Percentiles rank a stretch among this genome's conserved stretches.
Evolutionary conservation across 768 basidiomycete species (phyloP).

Genomic region (Russula dissimulans): DNA sequence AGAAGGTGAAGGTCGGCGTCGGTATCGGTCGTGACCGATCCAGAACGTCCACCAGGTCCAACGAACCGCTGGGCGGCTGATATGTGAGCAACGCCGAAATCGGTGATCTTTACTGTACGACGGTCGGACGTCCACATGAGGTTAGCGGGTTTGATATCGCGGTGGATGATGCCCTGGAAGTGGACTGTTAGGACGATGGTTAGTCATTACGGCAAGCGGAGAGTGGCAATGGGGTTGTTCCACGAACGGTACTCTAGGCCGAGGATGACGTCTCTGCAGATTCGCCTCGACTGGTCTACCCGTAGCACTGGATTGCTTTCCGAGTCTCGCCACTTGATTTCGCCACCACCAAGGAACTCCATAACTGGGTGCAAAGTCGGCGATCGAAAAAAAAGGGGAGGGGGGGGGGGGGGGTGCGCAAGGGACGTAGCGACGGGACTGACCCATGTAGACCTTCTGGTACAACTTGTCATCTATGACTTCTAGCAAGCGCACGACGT

Average conservation of each 20-base stretch:
- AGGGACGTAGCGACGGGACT: conserved; percentile 28
- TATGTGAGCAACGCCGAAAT: conserved; percentile 97
- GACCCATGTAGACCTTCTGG: conserved; percentile 90
- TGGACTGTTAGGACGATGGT: conserved; percentile 54
- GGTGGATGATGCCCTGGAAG: conserved; percentile 96
- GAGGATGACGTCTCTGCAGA: conserved; percentile 86
- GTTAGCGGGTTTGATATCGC: conserved; percentile 98
- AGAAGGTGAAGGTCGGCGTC: conserved; percentile 49
- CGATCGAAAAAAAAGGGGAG: conserved; percentile 5
- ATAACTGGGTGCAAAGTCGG: conserved; percentile 49
- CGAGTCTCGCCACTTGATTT: conserved; percentile 79
- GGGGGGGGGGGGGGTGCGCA: not conserved
- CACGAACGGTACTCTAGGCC: conserved; percentile 90
- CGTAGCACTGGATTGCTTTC: conserved; percentile 64
- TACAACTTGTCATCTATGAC: conserved; percentile 89
- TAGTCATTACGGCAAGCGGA: not conserved
- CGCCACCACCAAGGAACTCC: conserved; percentile 93
- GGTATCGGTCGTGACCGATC: conserved; percentile 7
- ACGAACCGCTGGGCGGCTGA: conserved; percentile 80
- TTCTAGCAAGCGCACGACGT: conserved; percentile 83
- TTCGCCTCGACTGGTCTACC: conserved; percentile 74
- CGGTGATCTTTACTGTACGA: conserved; percentile 88
- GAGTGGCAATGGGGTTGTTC: conserved; percentile 8
- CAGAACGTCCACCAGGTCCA: conserved; percentile 37
- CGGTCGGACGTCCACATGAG: conserved; percentile 85